Evolutionary conservation across 2,329 filamentous ascomycete species (phyloP).

Genomic region (Hortaea sp.): DNA sequence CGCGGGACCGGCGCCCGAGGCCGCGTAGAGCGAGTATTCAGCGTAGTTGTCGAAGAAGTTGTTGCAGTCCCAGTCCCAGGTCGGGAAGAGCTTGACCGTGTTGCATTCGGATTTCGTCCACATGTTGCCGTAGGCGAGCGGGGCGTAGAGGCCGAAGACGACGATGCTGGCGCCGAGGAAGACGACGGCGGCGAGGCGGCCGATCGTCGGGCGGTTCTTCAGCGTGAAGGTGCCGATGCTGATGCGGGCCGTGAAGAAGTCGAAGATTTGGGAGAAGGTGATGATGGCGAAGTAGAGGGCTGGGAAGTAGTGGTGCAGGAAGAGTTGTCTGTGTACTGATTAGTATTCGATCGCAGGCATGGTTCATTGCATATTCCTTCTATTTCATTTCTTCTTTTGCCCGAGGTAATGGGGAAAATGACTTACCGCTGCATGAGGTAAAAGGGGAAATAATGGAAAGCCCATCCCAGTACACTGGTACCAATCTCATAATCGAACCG

Average conservation of each 20-base stretch:
- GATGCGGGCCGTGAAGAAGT: constrained; percentile 71
- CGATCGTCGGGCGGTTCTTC: constrained; percentile 60
- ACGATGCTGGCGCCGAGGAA: constrained; percentile 67
- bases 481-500: constrained; percentile 97
- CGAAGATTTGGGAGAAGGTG: constrained; percentile 77
- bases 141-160: constrained; percentile 76
- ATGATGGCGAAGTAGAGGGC: constrained; percentile 93
- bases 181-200: constrained; percentile 59
- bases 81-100: constrained; percentile 72
- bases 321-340: constrained; percentile 54
- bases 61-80: constrained; percentile 98
- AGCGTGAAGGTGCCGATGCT: constrained; percentile 43
- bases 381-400: too few species aligned
- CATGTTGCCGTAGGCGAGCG: constrained; percentile 81
- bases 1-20: constrained; percentile 13
- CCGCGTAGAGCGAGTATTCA: constrained; percentile 21
- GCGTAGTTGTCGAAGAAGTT: constrained; percentile 62
- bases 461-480: constrained; percentile 83
- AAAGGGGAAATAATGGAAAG: constrained; percentile 97
- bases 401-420: too few species aligned
- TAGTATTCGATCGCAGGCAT: too few species aligned
- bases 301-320: constrained; percentile 97
- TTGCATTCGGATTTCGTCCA: constrained; percentile 89
- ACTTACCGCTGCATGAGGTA: constrained; percentile 76
- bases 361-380: too few species aligned